Evolutionary conservation across 768 basidiomycete species (phyloP), one percentile per base, ranked within the genome.

Genomic region (Lactarius sp.): DNA sequence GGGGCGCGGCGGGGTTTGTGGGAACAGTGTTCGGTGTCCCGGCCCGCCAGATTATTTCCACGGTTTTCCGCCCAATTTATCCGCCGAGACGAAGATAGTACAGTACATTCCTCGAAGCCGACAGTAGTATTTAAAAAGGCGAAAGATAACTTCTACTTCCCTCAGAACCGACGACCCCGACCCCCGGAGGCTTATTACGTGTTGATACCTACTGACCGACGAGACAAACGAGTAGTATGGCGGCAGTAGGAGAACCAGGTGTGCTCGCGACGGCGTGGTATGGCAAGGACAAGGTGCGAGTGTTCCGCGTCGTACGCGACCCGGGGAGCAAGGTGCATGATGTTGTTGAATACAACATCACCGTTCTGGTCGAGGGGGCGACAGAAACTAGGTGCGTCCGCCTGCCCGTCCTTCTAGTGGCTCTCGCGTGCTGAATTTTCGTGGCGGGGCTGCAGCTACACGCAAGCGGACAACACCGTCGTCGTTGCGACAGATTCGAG

Each of bases 401-500:
- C 22, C 31, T 20, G 2, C 22, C 18, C 56, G 2, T 2, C 1
- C 52, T 14, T 13, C 44, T 22, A 1, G 12, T 59, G 39, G 39
- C 4, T 27, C 27, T 27, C 27, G 27, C 27, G 27, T 27, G 27
- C 27, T 27, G 27, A 27, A 2, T 27, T 27, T 27, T 27, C 27
- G 39, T 41, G 39, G 10, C 39, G 4, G 39, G 39, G 1, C 10
- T 42, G 9, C 42, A 92, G 92, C 69, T 98, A 90, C 74, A 96
- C 91, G 4, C 68, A 92, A 67, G 92, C 90, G 0, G 92, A 98
- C 71, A 98, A 98, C 75, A 82, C 82, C 3, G 84, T 87, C 10
- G 81, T 97, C 9, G 92, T 98, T 2, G 87, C 95, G 2, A 98
- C 94, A 1, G 95, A 98, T 75, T 91, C 92, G 1, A 87, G 56